Evolutionary conservation across 768 basidiomycete species (phyloP).

Genomic region (Termitomyces sp.): DNA sequence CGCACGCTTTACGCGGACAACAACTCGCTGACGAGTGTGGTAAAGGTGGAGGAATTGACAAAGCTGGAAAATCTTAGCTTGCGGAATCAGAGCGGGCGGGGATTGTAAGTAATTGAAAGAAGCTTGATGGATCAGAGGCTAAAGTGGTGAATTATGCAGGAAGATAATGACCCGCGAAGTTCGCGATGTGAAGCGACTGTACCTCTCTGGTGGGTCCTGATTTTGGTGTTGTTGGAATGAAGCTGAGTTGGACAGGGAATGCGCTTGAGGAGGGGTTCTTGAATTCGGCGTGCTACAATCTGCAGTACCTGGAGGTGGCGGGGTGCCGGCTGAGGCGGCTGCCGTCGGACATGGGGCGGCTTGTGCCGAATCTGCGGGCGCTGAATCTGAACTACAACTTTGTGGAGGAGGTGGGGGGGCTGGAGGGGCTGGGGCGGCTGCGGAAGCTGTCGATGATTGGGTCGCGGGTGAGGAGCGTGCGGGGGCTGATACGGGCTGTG

Average conservation of each 20-base stretch:
- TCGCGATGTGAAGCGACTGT: constrained; percentile 90
- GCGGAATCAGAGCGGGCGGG: constrained; percentile 80
- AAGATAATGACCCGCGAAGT: constrained; percentile 63
- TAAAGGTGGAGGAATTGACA: constrained; percentile 51
- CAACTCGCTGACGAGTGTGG: constrained; percentile 56
- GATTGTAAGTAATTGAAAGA: constrained; percentile 54
- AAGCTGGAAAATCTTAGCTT: constrained; percentile 89
- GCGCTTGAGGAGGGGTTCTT: constrained; percentile 60
- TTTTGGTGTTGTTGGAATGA: neutral
- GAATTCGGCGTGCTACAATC: constrained; percentile 77
- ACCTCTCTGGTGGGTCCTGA: constrained; percentile 78
- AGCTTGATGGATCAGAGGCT: constrained; percentile 19
- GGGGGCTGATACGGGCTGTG: constrained; percentile 68
- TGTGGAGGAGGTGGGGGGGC: constrained; percentile 63
- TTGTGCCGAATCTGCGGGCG: constrained; percentile 83
- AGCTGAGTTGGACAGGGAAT: constrained; percentile 45
- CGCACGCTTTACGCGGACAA: constrained; percentile 93
- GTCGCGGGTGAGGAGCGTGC: constrained; percentile 71
- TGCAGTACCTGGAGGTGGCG: constrained; percentile 90
- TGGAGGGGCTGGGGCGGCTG: constrained; percentile 73
- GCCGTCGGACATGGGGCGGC: constrained; percentile 59
- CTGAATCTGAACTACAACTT: constrained; percentile 99
- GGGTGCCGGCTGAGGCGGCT: constrained; percentile 76
- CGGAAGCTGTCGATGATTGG: constrained; percentile 87
- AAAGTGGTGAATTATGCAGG: constrained; percentile 24